These are phyloP conservation scores for Xylaria sp. DNA, from an alignment of 2,329 filamentous ascomycete species.

Conservation along the genomic window DNA sequence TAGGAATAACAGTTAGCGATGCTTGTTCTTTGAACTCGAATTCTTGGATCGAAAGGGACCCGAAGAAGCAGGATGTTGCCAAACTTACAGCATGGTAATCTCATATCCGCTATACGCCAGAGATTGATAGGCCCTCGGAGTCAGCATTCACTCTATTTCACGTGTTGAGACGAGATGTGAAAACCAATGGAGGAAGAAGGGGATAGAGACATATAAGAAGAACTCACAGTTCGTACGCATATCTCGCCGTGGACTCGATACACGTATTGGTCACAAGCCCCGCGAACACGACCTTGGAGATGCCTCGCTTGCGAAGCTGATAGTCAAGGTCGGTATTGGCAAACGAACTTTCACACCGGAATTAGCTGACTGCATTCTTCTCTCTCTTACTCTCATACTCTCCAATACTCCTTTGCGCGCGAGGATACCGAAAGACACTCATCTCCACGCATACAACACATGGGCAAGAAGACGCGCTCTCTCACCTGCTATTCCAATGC, in stretches of 20 bases:
- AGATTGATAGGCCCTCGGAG: not conserved
- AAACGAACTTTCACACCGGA: slow-evolving; percentile 3
- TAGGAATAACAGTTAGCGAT: not conserved
- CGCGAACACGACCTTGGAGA: slow-evolving; percentile 17
- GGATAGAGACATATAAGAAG: no score
- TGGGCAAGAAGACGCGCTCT: not conserved
- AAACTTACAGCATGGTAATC: slow-evolving; percentile 1
- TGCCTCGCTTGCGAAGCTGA: slow-evolving; percentile 22
- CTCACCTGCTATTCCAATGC: slow-evolving; percentile 26
- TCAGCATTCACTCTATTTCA: not conserved
- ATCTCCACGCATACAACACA: no score
- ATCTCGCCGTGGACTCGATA: slow-evolving; percentile 17
- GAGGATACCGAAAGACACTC: no score
- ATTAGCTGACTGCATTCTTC: no score
- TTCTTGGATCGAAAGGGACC: not conserved
- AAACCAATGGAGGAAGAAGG: not conserved
- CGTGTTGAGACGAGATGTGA: not conserved
- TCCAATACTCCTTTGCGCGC: no score
- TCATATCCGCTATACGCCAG: slow-evolving; percentile 7
- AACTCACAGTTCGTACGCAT: slow-evolving; percentile 19
- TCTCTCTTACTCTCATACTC: no score
- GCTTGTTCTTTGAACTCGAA: not conserved
- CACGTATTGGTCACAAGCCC: slow-evolving; percentile 20
- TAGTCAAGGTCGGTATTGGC: slow-evolving; percentile 21
- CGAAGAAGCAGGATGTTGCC: not conserved